phyloP scores from a whole-genome alignment of 192 early-diverging fungal species.

The Irineochytrium annulatum region DNA sequence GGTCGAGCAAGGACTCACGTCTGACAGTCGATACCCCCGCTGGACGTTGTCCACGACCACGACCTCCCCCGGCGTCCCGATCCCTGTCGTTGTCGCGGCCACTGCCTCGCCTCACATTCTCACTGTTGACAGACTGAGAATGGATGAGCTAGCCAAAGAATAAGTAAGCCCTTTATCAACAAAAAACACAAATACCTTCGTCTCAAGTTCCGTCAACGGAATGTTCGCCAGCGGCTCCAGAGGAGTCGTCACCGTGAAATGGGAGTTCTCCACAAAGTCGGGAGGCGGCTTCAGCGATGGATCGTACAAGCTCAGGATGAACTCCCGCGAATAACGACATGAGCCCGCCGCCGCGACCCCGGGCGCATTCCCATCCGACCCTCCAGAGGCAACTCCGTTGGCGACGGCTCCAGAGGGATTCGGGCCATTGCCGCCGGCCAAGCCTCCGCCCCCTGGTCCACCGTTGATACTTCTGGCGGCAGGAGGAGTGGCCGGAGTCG shows the following conservation, averaged over 20 bases:
- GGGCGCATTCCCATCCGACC: no score
- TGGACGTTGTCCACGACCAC: conserved; percentile 20
- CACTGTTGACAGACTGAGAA: conserved; percentile 36
- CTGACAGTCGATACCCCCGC: conserved; percentile 20
- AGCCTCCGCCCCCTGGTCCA: no score
- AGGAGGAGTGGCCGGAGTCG: no score
- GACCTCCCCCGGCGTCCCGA: conserved; percentile 7
- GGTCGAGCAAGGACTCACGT: conserved; percentile 7
- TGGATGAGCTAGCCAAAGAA: conserved; percentile 27
- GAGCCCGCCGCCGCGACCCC: no score
- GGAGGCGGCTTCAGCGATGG: conserved; percentile 14
- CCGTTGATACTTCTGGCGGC: no score
- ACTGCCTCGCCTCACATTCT: conserved; percentile 19
- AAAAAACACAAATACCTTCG: conserved; percentile 34
- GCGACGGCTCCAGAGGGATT: no score
- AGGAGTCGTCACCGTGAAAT: not conserved
- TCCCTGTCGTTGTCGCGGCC: not conserved
- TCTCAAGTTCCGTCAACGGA: conserved; percentile 38
- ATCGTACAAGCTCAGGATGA: conserved; percentile 41
- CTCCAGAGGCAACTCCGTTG: no score
- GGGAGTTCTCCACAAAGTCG: conserved; percentile 9
- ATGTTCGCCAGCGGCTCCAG: conserved; percentile 40
- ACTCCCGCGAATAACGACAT: conserved; percentile 44
- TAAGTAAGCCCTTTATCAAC: not conserved
- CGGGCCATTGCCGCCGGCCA: no score